Percentiles rank a stretch among this genome's conserved stretches.
These are phyloP conservation scores for Brettanomyces anomalus DNA, from an alignment of 805 yeast genomes.

Conservation along the genomic window DNA sequence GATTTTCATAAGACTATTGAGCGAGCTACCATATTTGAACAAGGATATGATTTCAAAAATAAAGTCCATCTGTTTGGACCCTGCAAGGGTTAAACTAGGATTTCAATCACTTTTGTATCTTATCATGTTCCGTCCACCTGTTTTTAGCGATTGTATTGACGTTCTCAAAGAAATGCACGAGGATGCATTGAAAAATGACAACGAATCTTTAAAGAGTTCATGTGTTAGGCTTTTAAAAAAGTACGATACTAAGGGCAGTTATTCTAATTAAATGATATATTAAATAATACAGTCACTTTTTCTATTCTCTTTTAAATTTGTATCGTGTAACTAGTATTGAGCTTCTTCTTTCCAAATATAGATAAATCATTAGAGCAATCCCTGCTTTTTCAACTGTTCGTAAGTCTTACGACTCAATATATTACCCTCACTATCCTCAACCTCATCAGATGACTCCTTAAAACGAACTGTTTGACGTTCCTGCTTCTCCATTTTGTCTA, in stretches of 20 bases:
- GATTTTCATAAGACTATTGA: slow-evolving; percentile 68
- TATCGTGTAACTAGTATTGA: neutral
- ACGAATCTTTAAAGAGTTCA: slow-evolving; percentile 41
- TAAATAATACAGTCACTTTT: neutral
- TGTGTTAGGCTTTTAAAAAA: slow-evolving; percentile 38
- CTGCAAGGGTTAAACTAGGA: slow-evolving; percentile 73
- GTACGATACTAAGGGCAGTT: slow-evolving; percentile 23
- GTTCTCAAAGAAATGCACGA: slow-evolving; percentile 40
- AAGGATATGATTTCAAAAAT: slow-evolving; percentile 53
- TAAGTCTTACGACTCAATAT: slow-evolving; percentile 81
- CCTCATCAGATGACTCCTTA: slow-evolving; percentile 56
- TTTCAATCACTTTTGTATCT: slow-evolving; percentile 74
- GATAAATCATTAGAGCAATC: slow-evolving; percentile 62
- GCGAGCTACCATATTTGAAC: slow-evolving; percentile 78
- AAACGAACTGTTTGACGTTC: slow-evolving; percentile 30
- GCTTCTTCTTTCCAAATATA: neutral
- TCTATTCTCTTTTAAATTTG: neutral
- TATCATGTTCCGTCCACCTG: slow-evolving; percentile 88
- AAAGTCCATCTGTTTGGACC: slow-evolving; percentile 74
- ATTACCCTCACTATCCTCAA: slow-evolving; percentile 90
- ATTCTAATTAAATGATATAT: neutral
- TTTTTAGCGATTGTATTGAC: slow-evolving; percentile 41
- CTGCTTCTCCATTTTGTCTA: slow-evolving; percentile 36
- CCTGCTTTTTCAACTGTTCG: slow-evolving; percentile 81
- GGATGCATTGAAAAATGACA: slow-evolving; percentile 21